phyloP scores from a whole-genome alignment of 257 asterid species.

The Plantago elongata region DNA sequence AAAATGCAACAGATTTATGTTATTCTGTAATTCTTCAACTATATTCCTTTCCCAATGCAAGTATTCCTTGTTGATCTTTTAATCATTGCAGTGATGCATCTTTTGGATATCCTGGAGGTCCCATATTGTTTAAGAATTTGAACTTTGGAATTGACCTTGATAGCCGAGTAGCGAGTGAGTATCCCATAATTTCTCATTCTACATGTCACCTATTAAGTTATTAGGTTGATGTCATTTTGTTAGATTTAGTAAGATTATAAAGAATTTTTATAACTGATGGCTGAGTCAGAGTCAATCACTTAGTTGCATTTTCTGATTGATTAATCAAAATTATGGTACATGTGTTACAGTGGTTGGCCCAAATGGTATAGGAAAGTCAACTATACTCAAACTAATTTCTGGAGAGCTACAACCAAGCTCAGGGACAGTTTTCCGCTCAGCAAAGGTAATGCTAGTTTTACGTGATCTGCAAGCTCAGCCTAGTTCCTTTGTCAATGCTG shows the following conservation, averaged over 20 bases:
- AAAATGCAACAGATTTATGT: too few relatives aligned
- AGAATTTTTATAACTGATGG: too few relatives aligned
- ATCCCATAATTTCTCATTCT: slow-evolving; percentile 20
- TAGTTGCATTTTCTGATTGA: slow-evolving; percentile 3
- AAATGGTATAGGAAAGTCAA: slow-evolving; percentile 96
- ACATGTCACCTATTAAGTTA: slow-evolving; percentile 8
- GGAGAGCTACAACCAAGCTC: slow-evolving; percentile 98
- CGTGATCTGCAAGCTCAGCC: background rate
- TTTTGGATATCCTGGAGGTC: slow-evolving; percentile 97
- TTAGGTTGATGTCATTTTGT: background rate
- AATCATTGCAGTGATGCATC: slow-evolving; percentile 89
- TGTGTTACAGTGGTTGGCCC: slow-evolving; percentile 92
- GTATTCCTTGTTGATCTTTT: slow-evolving; percentile 14
- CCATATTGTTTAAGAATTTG: slow-evolving; percentile 71
- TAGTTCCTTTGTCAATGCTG: slow-evolving; percentile 8
- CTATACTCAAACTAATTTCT: slow-evolving; percentile 85
- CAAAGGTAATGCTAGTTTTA: slow-evolving; percentile 58
- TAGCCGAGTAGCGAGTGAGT: slow-evolving; percentile 94
- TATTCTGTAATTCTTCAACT: background rate
- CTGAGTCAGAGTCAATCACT: too few relatives aligned
- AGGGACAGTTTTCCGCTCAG: slow-evolving; percentile 97
- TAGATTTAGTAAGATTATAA: slow-evolving; percentile 9
- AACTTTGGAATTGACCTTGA: slow-evolving; percentile 97
- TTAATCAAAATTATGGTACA: background rate
- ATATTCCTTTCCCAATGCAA: background rate